phyloP scores from a whole-genome alignment of 2,329 filamentous ascomycete genomes.

The Aspergillus alliaceus region DNA sequence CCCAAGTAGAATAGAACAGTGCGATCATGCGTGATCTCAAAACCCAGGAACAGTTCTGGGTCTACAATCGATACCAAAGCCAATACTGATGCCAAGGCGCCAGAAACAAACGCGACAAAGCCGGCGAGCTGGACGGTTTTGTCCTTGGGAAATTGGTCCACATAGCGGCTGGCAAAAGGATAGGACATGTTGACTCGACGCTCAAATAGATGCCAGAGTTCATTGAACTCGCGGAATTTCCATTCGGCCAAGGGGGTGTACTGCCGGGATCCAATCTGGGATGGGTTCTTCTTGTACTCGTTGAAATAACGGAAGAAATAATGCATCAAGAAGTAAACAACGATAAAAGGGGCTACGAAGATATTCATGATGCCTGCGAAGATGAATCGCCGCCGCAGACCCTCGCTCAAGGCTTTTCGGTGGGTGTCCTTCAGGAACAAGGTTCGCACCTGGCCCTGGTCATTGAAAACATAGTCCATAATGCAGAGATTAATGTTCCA shows the following conservation, averaged over 20 bases:
- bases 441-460: constrained; percentile 80
- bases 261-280: constrained; percentile 79
- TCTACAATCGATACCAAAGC: constrained; percentile 83
- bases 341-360: constrained; percentile 79
- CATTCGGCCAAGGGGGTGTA: constrained; percentile 94
- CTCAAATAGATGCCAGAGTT: constrained; percentile 87
- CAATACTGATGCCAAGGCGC: constrained; percentile 82
- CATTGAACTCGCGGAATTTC: constrained; percentile 99
- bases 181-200: constrained; percentile 92
- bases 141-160: constrained; percentile 94
- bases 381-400: constrained; percentile 73
- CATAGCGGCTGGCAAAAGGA: constrained; percentile 85
- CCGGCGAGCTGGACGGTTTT: constrained; percentile 83
- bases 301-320: constrained; percentile 97
- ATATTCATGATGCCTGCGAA: constrained; percentile 86
- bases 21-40: constrained; percentile 85
- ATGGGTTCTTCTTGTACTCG: constrained; percentile 92
- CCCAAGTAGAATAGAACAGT: constrained; percentile 90
- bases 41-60: constrained; percentile 84
- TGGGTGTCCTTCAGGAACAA: constrained; percentile 83
- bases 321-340: constrained; percentile 81
- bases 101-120: constrained; percentile 83
- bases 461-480: constrained; percentile 91
- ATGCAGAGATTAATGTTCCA: constrained; percentile 92
- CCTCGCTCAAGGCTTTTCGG: constrained; percentile 74